phyloP scores from a whole-genome alignment of 2,329 filamentous ascomycete genomes.

The Cephalotrichum gorgonifer region DNA sequence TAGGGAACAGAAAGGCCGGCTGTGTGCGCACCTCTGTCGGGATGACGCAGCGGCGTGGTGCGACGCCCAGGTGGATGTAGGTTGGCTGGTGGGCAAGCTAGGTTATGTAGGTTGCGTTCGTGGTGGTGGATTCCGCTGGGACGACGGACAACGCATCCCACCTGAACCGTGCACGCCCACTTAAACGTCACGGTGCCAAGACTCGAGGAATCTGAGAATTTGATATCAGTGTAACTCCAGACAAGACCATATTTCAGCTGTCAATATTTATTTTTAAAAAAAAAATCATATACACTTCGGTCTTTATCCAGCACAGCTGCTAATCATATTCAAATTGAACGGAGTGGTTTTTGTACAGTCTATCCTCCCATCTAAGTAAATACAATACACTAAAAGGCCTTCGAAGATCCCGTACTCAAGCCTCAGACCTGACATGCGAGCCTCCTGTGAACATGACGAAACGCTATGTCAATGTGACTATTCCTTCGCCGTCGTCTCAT shows the following conservation, averaged over 20 bases:
- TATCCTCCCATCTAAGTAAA: slow-evolving; percentile 10
- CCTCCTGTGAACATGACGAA: background rate
- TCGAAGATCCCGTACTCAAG: background rate
- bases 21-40: too few species aligned
- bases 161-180: background rate
- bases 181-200: background rate
- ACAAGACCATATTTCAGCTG: background rate
- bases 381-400: slow-evolving; percentile 4
- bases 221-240: background rate
- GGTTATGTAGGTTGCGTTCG: background rate
- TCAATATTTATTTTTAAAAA: background rate
- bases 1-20: too few species aligned
- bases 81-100: background rate
- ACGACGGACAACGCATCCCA: too few species aligned
- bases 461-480: slow-evolving; percentile 7
- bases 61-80: background rate
- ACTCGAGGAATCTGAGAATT: background rate
- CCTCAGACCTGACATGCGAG: background rate
- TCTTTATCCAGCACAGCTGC: background rate
- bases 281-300: too few species aligned
- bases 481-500: slow-evolving; percentile 53
- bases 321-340: background rate
- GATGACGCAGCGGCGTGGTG: background rate
- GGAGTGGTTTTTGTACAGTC: slow-evolving; percentile 7
- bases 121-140: background rate